A percentile compares a stretch with the other conserved stretches of the same genome.
These are phyloP conservation scores for Pythium biforme DNA, from an alignment of 352 stramenopile species.

Conservation along the genomic window DNA sequence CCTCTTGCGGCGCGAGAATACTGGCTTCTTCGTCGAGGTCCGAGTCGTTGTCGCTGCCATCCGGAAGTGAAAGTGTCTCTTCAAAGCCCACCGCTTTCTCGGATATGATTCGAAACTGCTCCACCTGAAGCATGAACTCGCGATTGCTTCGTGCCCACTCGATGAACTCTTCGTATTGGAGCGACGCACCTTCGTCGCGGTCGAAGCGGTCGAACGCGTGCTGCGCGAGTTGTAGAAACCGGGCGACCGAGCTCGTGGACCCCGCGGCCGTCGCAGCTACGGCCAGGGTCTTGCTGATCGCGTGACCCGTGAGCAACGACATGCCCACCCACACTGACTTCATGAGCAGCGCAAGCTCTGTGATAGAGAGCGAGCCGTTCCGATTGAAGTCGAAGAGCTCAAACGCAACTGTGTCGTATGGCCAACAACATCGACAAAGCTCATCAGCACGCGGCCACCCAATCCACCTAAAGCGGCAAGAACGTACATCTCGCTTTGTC, in stretches of 20 bases:
- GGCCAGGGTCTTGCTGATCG: background rate
- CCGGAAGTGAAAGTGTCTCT: constrained; percentile 57
- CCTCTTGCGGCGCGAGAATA: background rate
- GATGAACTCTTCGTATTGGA: constrained; percentile 81
- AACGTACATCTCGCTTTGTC: constrained; percentile 75
- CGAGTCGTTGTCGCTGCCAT: constrained; percentile 73
- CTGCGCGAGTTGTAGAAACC: constrained; percentile 49
- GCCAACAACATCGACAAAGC: no score
- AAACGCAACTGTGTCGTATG: constrained; percentile 72
- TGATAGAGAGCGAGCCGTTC: constrained; percentile 70
- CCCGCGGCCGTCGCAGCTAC: background rate
- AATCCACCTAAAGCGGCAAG: background rate
- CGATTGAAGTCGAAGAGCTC: constrained; percentile 82
- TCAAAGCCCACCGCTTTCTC: constrained; percentile 68
- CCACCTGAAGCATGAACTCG: constrained; percentile 84
- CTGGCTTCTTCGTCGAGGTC: constrained; percentile 56
- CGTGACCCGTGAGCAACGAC: constrained; percentile 50
- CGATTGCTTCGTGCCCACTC: constrained; percentile 80
- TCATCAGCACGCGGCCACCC: no score
- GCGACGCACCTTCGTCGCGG: constrained; percentile 36
- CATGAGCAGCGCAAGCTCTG: constrained; percentile 76
- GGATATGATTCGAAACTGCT: constrained; percentile 70
- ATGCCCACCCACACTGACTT: constrained; percentile 79
- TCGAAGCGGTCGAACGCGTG: constrained; percentile 58
- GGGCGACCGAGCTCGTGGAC: background rate